Evolutionary conservation across 1,284 basidiomycete species (phyloP).

Genomic region (Rhodotorula sp.): DNA sequence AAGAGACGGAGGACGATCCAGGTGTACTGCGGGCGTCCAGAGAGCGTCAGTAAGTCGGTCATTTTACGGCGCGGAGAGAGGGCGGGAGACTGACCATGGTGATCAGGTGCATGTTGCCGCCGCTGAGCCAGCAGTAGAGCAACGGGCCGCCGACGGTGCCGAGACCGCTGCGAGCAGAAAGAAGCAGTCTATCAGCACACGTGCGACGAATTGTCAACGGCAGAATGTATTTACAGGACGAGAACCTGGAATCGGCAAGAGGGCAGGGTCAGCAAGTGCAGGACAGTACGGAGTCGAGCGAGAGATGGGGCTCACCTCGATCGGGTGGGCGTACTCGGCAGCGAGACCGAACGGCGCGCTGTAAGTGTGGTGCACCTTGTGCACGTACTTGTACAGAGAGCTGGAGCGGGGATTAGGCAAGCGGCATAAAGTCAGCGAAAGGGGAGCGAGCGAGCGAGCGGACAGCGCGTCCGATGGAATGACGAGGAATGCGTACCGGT

Average conservation of each 20-base stretch:
- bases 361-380: constrained; percentile 91
- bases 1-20: constrained; percentile 93
- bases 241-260: constrained; percentile 36
- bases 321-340: constrained; percentile 73
- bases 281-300: too few relatives aligned
- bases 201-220: constrained; percentile 53
- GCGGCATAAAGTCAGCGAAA: neutral
- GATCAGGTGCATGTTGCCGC: constrained; percentile 75
- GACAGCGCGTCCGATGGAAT: neutral
- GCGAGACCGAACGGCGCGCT: constrained; percentile 93
- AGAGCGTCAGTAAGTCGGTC: neutral
- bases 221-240: constrained; percentile 41
- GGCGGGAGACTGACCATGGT: constrained; percentile 57
- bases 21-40: constrained; percentile 50
- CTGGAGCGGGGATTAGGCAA: neutral
- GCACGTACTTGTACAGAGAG: constrained; percentile 87
- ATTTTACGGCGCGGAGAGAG: neutral
- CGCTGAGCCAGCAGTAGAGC: constrained; percentile 68
- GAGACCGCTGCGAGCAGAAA: constrained; percentile 17
- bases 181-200: neutral
- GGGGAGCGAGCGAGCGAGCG: too few relatives aligned
- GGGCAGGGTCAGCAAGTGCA: rapidly evolving
- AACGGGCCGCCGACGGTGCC: constrained; percentile 61
- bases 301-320: constrained; percentile 44
- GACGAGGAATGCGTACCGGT: constrained; percentile 56